phyloP scores from a whole-genome alignment of 805 yeast species.

The Phaffomyces antillensis region DNA sequence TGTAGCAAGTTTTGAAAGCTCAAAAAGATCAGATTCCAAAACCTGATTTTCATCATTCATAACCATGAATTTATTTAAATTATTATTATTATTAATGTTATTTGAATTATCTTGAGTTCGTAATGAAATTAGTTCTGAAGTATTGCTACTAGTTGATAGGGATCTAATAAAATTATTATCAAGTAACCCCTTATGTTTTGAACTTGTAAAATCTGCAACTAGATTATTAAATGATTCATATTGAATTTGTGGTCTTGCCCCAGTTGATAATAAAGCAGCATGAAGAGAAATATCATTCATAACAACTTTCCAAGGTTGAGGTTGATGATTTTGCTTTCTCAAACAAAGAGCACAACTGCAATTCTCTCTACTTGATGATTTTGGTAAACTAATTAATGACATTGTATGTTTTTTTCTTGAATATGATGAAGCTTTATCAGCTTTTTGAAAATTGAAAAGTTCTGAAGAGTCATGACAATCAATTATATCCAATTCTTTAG shows the following conservation, averaged over 20 bases:
- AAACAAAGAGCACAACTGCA: slow-evolving; percentile 2
- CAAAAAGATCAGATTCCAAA: slow-evolving; percentile 13
- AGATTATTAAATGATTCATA: slow-evolving; percentile 12
- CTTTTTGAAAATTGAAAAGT: background rate
- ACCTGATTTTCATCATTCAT: slow-evolving; percentile 13
- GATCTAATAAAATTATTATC: background rate
- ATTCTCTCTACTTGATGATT: slow-evolving; percentile 1
- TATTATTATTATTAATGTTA: too few species aligned
- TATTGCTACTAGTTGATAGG: background rate
- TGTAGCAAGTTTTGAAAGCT: slow-evolving; percentile 2
- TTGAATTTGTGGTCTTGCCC: slow-evolving; percentile 13
- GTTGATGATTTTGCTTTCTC: slow-evolving; percentile 1
- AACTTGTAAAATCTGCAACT: slow-evolving; percentile 20
- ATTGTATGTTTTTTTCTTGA: slow-evolving; percentile 7
- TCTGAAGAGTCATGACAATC: background rate
- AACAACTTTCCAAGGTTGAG: slow-evolving; percentile 25
- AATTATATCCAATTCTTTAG: background rate
- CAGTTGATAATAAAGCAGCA: slow-evolving; percentile 33
- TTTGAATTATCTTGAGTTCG: background rate
- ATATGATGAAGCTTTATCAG: slow-evolving; percentile 6
- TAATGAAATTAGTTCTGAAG: slow-evolving; percentile 4
- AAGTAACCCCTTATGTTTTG: slow-evolving; percentile 10
- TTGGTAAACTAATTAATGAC: slow-evolving; percentile 4
- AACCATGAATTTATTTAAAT: slow-evolving; percentile 1
- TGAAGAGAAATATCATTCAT: slow-evolving; percentile 31